Base-by-base conservation (phyloP, 2,329 filamentous ascomycete species). In the Ilyonectria mors-panacis region DNA sequence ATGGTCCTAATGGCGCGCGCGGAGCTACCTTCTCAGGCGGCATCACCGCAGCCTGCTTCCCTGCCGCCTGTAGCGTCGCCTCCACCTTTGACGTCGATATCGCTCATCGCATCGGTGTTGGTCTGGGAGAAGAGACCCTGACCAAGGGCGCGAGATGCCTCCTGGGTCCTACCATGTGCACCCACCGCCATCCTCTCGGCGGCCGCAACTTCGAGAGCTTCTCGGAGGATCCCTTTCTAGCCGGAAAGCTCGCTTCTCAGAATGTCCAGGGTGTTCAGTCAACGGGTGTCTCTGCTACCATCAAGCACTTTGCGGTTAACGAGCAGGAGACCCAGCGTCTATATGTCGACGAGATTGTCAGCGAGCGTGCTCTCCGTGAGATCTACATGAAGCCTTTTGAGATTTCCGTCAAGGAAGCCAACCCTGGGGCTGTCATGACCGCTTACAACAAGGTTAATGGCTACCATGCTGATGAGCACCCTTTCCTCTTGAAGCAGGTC, bases 71-170 rank as follows among this genome's bases (percentile, higher is more conserved):
- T 35, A 71, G 60, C 54, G 60, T 92, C 59, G 89, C 88, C 13
- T 87, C 89, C n/a, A 90, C 89, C 17, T 92, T 88, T 84, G 88
- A 91, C 72, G 70, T 81, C 2, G 84, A 87, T 5, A 79, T 91
- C 33, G 83, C 90, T 48, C 78, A 85, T 48, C 78, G 86, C 61
- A 83, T 90, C 26, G 89, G 89, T 21, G 79, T 82, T 21, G 80
- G 88, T 23, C 85, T 91, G 70, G 89, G 85, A 26, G 84, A 88
- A 28, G 89, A 80, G 51, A 70, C 75, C 1, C 73, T 70, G 4
- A 70, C 64, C 62, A 94, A 94, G 80, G 91, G 91, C 61, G 86
- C 91, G 9, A 90, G 93, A 73, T 86, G 93, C 12, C 87, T 92
- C 70, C 84, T 71, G 3, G 69, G 54, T 8, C 69, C 69, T 2